These are phyloP conservation scores for Cystobasidium tubakii DNA, from an alignment of 768 basidiomycete species.

Conservation along the genomic window DNA sequence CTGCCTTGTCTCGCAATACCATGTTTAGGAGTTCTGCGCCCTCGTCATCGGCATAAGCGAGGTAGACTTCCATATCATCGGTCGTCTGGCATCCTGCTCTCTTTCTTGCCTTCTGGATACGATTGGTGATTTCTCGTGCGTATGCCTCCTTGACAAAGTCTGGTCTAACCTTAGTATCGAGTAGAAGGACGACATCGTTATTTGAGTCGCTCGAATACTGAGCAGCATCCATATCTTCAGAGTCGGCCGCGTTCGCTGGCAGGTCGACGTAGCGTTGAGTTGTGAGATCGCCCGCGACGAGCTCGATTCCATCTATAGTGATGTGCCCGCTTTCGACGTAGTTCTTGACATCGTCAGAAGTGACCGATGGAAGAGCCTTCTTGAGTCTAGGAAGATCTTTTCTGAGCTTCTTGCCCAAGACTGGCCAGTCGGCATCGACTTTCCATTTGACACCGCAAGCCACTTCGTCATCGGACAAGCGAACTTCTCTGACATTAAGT, in stretches of 20 bases:
- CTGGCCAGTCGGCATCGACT: constrained; percentile 89
- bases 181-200: constrained; percentile 85
- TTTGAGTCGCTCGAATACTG: constrained; percentile 71
- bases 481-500: constrained; percentile 83
- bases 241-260: constrained; percentile 55
- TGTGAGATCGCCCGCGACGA: constrained; percentile 81
- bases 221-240: constrained; percentile 54
- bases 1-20: constrained; percentile 54
- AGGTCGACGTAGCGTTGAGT: constrained; percentile 87
- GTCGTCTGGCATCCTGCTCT: constrained; percentile 91
- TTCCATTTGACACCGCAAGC: constrained; percentile 81
- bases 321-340: constrained; percentile 72
- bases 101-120: constrained; percentile 90
- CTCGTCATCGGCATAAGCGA: constrained; percentile 69
- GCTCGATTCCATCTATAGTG: constrained; percentile 78
- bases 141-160: constrained; percentile 83
- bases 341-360: constrained; percentile 73
- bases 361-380: constrained; percentile 70
- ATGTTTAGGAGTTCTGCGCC: constrained; percentile 65
- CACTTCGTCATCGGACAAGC: constrained; percentile 82
- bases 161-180: constrained; percentile 79
- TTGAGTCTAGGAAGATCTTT: constrained; percentile 85
- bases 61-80: constrained; percentile 85
- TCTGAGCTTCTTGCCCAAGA: constrained; percentile 84
- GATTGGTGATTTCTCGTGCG: constrained; percentile 80